These are phyloP conservation scores for Dryadomyces quercivorus DNA, from an alignment of 2,329 filamentous ascomycete genomes.

Conservation along the genomic window DNA sequence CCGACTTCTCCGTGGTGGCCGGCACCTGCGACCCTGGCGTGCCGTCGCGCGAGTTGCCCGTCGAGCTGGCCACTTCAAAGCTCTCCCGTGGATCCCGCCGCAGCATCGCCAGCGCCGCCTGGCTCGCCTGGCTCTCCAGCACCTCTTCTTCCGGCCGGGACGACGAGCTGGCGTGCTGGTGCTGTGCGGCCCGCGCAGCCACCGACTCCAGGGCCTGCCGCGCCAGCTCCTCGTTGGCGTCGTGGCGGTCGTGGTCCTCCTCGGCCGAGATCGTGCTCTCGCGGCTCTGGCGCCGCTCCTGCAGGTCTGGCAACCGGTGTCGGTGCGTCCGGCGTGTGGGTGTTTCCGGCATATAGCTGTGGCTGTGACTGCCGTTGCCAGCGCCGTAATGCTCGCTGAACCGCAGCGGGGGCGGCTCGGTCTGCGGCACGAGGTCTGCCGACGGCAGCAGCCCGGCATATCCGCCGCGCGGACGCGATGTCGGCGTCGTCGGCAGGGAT, in stretches of 20 bases:
- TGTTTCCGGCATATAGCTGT: conserved; percentile 31
- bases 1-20: conserved; percentile 29
- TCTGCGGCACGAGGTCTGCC: conserved; percentile 48
- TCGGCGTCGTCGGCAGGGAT: conserved; percentile 69
- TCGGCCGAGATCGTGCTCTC: conserved; percentile 76
- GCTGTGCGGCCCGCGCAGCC: conserved; percentile 18
- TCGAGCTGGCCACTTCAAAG: conserved; percentile 35
- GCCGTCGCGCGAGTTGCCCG: conserved; percentile 27
- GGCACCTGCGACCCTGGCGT: no score
- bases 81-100: conserved; percentile 44
- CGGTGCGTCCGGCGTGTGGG: conserved; percentile 18
- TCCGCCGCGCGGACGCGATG: conserved; percentile 35
- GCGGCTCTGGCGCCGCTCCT: conserved; percentile 50
- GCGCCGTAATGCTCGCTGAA: conserved; percentile 1
- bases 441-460: conserved; percentile 47
- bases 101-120: conserved; percentile 63
- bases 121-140: conserved; percentile 64
- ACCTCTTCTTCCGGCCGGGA: conserved; percentile 33
- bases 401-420: conserved; percentile 36
- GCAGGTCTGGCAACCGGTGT: conserved; percentile 9
- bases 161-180: neutral
- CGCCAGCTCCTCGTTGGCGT: conserved; percentile 38
- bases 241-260: conserved; percentile 19
- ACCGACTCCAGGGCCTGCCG: conserved; percentile 41
- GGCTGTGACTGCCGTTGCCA: conserved; percentile 13